Evolutionary conservation across 1,284 basidiomycete genomes (phyloP), one percentile per base, ranked within the genome.

Genomic region (Irpex sp.): DNA sequence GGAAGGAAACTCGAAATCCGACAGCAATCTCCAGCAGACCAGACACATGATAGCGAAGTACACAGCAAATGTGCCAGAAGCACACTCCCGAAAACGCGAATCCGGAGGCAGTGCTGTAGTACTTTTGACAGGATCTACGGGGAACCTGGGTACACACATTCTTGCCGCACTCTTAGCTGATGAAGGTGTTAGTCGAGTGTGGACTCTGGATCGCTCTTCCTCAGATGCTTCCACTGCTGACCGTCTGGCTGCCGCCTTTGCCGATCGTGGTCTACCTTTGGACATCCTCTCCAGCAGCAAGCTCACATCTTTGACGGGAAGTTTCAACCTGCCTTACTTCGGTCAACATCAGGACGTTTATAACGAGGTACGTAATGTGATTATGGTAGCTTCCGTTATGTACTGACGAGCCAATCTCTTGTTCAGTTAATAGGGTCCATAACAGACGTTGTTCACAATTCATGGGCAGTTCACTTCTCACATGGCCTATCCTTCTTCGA

Each of bases 381-480:
- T 19, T 37, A 37, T 56, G 28, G 28, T 28, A 28, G 28, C 28
- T 28, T 21, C 10, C n/a, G 8, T 52, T 12, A 16, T 36, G 14
- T 14, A 35, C 21, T 49, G 10, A 6, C 42, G n/a, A 18, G 16
- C 18, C 16, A 7, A 33, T 33, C 7, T 48, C n/a, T 36, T n/a
- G 16, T 51, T n/a, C 52, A 66, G 64, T 59, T 67, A 5, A 23
- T 35, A 21, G 10, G 39, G 3, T 58, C 60, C 6, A 45, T 65
- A 6, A 66, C 67, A 12, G 59, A 63, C 42, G 57, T 67, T 36
- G 58, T 68, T 5, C 64, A 66, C 59, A 67, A 64, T 47, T 73
- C 70, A 0, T 77, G 72, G 73, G 65, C 66, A 3, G 62, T 76
- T 4, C 69, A 78, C 63, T 76, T 77, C 64, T 76, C 75, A n/a